Percentiles rank a stretch among this genome's conserved stretches.
These are phyloP conservation scores for Aspergillus sp. DNA, from an alignment of 2,329 filamentous ascomycete genomes.

Conservation along the genomic window DNA sequence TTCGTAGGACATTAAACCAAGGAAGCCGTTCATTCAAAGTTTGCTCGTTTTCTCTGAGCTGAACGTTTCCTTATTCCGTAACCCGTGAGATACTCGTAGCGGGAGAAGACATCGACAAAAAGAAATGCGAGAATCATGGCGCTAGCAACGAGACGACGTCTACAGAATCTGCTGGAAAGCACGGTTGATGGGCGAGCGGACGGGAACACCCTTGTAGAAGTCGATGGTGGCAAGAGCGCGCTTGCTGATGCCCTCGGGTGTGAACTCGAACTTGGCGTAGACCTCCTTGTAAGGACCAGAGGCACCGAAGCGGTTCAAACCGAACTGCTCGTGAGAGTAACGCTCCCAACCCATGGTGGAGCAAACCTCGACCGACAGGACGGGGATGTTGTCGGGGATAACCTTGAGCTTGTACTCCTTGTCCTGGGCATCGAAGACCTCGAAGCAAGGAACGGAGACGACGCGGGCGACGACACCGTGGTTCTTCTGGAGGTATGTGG, in stretches of 20 bases:
- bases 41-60: background rate
- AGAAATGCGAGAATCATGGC: constrained; percentile 22
- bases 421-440: constrained; percentile 90
- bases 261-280: constrained; percentile 99
- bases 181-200: constrained; percentile 94
- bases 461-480: constrained; percentile 86
- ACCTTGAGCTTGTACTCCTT: constrained; percentile 96
- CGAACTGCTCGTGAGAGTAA: constrained; percentile 99
- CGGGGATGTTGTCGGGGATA: constrained; percentile 90
- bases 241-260: constrained; percentile 94
- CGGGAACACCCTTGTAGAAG: constrained; percentile 96
- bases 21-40: constrained; percentile 19
- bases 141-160: constrained; percentile 34
- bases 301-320: constrained; percentile 97
- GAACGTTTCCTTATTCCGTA: constrained; percentile 20
- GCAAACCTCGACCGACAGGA: constrained; percentile 95
- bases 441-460: constrained; percentile 94
- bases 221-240: constrained; percentile 88
- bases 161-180: constrained; percentile 98
- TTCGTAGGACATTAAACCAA: constrained; percentile 27
- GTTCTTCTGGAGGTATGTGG: constrained; percentile 88
- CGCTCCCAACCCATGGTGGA: constrained; percentile 98
- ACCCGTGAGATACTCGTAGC: constrained; percentile 34
- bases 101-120: constrained; percentile 24
- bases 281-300: constrained; percentile 97